Conservation (phyloP, 805 yeast species). For the Jamesozyma lodderae region DNA sequence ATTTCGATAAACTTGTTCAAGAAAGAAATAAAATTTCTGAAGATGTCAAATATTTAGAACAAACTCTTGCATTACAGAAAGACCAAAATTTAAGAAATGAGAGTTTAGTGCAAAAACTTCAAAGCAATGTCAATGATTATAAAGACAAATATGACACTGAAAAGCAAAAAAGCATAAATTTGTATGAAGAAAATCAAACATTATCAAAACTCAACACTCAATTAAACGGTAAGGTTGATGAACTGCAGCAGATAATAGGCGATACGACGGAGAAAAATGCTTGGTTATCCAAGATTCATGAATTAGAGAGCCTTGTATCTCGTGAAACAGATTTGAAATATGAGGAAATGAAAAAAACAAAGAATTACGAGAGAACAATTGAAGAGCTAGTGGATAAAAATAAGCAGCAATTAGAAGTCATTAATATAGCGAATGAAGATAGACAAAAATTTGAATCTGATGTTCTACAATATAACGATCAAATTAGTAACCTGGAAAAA, state of each 20-base stretch:
- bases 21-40: constrained; percentile 18
- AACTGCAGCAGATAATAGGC: constrained; percentile 40
- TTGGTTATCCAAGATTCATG: constrained; percentile 50
- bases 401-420: constrained; percentile 42
- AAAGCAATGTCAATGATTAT: constrained; percentile 25
- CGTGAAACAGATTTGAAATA: constrained; percentile 39
- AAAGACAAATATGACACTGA: constrained; percentile 32
- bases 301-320: constrained; percentile 44
- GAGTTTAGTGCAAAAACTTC: constrained; percentile 31
- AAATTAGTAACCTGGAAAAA: constrained; percentile 35
- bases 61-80: constrained; percentile 25
- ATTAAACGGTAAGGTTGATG: constrained; percentile 37
- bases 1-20: constrained; percentile 12
- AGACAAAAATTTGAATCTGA: constrained; percentile 46
- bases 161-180: constrained; percentile 46
- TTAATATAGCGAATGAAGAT: constrained; percentile 49
- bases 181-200: constrained; percentile 60
- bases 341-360: constrained; percentile 43
- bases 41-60: constrained; percentile 20
- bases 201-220: constrained; percentile 47
- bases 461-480: constrained; percentile 37
- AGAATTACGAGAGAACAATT: constrained; percentile 42
- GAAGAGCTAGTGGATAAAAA: constrained; percentile 45
- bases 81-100: constrained; percentile 28
- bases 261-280: constrained; percentile 43